phyloP scores from a whole-genome alignment of 306 rosid genomes.

The Prunus campanulata region DNA sequence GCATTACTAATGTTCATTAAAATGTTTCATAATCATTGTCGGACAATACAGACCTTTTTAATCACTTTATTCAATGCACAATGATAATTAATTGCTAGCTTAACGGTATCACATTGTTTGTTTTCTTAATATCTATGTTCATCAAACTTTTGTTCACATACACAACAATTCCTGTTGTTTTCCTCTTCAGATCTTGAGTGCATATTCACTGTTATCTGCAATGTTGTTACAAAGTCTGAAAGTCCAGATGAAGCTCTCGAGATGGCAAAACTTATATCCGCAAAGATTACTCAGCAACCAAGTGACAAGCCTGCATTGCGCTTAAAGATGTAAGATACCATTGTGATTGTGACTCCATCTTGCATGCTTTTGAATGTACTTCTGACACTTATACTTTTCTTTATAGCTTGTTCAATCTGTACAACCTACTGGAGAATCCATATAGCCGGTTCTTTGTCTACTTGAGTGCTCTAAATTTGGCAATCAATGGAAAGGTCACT shows the following conservation, averaged over 20 bases:
- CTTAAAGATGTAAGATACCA: conserved; percentile 63
- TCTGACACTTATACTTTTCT: conserved; percentile 8
- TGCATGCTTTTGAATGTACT: neutral
- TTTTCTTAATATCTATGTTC: too few relatives aligned
- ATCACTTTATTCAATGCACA: neutral
- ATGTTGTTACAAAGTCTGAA: conserved; percentile 71
- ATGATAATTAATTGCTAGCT: neutral
- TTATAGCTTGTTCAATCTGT: conserved; percentile 81
- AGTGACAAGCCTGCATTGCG: conserved; percentile 78
- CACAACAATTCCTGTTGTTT: conserved; percentile 14
- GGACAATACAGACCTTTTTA: neutral
- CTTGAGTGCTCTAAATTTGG: conserved; percentile 68
- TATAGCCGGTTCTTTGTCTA: conserved; percentile 71
- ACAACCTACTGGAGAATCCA: conserved; percentile 81
- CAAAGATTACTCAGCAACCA: conserved; percentile 67
- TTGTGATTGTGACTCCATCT: conserved; percentile 7
- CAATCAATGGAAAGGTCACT: conserved; percentile 74
- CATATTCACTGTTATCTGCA: conserved; percentile 78
- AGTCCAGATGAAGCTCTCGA: conserved; percentile 71
- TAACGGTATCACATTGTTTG: neutral
- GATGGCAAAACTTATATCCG: conserved; percentile 67
- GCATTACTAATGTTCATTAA: neutral
- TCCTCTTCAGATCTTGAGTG: conserved; percentile 67
- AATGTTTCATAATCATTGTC: neutral
- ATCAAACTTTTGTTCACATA: neutral